Percentiles rank a stretch among this genome's conserved stretches.
Conservation (phyloP, 495 filamentous ascomycete genomes). For the Penicillium verhagenii region DNA sequence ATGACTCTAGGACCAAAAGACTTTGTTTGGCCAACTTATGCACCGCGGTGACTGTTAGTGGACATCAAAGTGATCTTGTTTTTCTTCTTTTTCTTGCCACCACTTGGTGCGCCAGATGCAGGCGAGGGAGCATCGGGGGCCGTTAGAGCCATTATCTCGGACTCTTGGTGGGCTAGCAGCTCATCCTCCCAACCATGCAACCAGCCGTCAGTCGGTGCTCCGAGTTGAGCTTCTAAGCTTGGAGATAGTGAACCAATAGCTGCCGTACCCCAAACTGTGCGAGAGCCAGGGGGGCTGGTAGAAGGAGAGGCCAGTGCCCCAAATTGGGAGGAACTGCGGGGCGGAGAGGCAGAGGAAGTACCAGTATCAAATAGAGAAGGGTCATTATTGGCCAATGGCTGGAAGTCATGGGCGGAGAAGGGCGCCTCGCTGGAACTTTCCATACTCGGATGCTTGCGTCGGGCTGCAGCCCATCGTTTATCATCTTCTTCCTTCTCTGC, state of each 20-base stretch:
- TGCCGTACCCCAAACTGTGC: constrained; percentile 87
- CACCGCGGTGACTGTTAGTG: constrained; percentile 70
- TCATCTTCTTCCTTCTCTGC: constrained; percentile 82
- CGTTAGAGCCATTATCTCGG: constrained; percentile 38
- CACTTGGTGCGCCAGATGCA: constrained; percentile 15
- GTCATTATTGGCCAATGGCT: constrained; percentile 56
- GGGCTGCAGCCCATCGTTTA: constrained; percentile 55
- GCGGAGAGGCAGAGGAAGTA: constrained; percentile 58
- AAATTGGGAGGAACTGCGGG: constrained; percentile 54
- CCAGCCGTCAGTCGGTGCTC: constrained; percentile 70
- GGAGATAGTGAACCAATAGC: constrained; percentile 55
- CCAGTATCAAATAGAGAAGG: constrained; percentile 41
- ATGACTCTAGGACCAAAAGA: background rate
- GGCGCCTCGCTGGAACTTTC: constrained; percentile 35
- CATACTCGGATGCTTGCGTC: constrained; percentile 45
- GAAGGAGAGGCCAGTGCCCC: constrained; percentile 69
- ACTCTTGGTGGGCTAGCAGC: constrained; percentile 51
- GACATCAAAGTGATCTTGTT: constrained; percentile 93
- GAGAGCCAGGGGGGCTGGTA: constrained; percentile 68
- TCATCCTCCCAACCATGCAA: constrained; percentile 73
- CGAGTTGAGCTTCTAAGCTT: constrained; percentile 33
- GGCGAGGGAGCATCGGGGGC: constrained; percentile 26
- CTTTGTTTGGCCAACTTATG: constrained; percentile 44
- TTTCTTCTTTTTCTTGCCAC: constrained; percentile 76
- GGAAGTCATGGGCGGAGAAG: constrained; percentile 59